A percentile compares a stretch with the other conserved stretches of the same genome.
These are phyloP conservation scores for Parathielavia appendiculata DNA, from an alignment of 495 filamentous ascomycete species.

Conservation along the genomic window DNA sequence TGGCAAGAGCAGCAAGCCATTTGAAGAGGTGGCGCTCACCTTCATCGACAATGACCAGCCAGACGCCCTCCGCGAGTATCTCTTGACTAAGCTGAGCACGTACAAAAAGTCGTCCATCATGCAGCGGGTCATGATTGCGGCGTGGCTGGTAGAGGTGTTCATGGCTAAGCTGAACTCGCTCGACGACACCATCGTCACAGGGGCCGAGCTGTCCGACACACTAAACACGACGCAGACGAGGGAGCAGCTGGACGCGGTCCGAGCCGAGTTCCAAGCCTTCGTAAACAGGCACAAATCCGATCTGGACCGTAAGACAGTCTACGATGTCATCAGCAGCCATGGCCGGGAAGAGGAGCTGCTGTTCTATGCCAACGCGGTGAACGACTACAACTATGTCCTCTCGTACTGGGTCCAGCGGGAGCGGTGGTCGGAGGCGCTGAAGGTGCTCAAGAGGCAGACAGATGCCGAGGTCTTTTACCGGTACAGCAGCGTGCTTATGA, in stretches of 20 bases:
- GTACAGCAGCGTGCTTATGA: conserved; percentile 94
- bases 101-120: conserved; percentile 80
- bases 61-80: conserved; percentile 87
- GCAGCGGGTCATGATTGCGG: conserved; percentile 92
- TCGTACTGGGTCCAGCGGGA: conserved; percentile 97
- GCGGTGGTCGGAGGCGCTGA: conserved; percentile 83
- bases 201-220: conserved; percentile 73
- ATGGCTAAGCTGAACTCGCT: conserved; percentile 96
- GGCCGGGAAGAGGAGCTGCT: conserved; percentile 89
- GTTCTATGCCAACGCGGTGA: conserved; percentile 77
- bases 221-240: conserved; percentile 63
- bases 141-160: conserved; percentile 91
- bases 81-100: conserved; percentile 73
- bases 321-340: conserved; percentile 93
- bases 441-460: conserved; percentile 84
- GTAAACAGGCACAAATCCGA: conserved; percentile 75
- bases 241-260: conserved; percentile 62
- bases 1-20: conserved; percentile 91
- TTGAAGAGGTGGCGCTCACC: conserved; percentile 87
- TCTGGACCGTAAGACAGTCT: conserved; percentile 84
- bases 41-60: conserved; percentile 86
- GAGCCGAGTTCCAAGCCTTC: conserved; percentile 82
- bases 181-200: conserved; percentile 88
- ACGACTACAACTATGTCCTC: conserved; percentile 91
- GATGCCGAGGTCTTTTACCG: conserved; percentile 91